Evolutionary conservation across 2,329 filamentous ascomycete species (phyloP), one percentile per base, ranked within the genome.

Genomic region (Corynespora cassiicola): DNA sequence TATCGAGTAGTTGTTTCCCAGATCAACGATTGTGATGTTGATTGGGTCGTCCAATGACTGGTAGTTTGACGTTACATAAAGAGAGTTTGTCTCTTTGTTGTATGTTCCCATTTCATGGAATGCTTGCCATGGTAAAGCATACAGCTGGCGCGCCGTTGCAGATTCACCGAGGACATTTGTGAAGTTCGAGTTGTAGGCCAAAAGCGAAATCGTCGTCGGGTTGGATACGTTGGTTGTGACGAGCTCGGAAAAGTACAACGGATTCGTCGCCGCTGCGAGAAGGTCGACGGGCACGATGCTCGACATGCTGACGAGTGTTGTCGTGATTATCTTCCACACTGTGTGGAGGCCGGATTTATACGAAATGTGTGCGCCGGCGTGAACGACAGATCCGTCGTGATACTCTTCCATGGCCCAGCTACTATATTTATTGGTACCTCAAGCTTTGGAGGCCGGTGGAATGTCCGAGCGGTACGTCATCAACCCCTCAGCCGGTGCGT

Each of bases 1-100:
- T 29, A 66, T 39, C 23, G 49, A 42, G 42, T 65, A 67, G 37
- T 70, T 59, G 49, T 75, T 74, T 17, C 39, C 35, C 5, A 78
- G 61, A 34, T 63, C 62, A 30, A 68, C 46, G 22, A 67, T 45
- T 3, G 63, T 68, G 27, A 67, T 46, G 32, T 67, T 68, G 47
- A 65, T 66, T 11, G 58, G 61, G 35, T 66, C 56, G 15, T 57
- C 37, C 5, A 65, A 40, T 5, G 49, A 53, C 6, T 47, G 45
- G 47, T 55, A 66, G 45, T 73, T 74, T 42, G 63, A 68, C 2
- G 71, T 72, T 12, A 75, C 63, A 47, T 72, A 74, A 6, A 74
- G 39, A 15, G 64, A 66, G 44, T 73, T 67, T 5, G 61, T 61
- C 9, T 52, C 46, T 23, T 56, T 48, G 46, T 62, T 61, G 49